phyloP scores from a whole-genome alignment of 192 early-diverging fungal species.

The Umbelopsis sp. region DNA sequence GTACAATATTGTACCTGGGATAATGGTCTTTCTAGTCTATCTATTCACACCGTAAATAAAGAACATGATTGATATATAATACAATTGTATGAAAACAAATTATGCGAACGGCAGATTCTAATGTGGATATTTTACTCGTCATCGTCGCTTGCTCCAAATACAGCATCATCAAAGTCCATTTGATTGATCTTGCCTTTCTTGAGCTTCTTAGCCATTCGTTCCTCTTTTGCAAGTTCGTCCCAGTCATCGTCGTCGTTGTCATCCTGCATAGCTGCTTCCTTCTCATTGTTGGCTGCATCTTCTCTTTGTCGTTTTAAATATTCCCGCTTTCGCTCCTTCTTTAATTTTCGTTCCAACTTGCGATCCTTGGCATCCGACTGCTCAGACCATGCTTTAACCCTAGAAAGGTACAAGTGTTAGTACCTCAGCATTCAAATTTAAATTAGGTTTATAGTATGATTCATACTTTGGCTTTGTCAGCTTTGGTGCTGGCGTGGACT shows the following conservation, averaged over 20 bases:
- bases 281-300: conserved; percentile 35
- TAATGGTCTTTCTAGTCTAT: not conserved
- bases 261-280: conserved; percentile 25
- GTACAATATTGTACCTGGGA: not conserved
- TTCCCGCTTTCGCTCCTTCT: conserved; percentile 61
- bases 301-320: conserved; percentile 45
- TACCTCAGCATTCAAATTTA: not conserved
- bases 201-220: conserved; percentile 60
- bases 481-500: not conserved
- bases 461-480: not conserved
- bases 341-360: conserved; percentile 64
- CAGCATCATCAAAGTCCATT: conserved; percentile 49
- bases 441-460: not conserved
- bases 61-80: not conserved
- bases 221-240: conserved; percentile 62
- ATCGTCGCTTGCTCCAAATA: conserved; percentile 31
- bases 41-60: conserved; percentile 5
- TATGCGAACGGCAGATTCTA: not conserved
- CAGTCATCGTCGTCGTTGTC: conserved; percentile 58
- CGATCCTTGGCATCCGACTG: conserved; percentile 68
- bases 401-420: not conserved
- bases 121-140: not conserved
- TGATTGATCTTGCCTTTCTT: conserved; percentile 51
- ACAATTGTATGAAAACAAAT: not conserved
- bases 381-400: conserved; percentile 68